Conservation (phyloP, 495 filamentous ascomycete genomes). For the Tuber indicum region DNA sequence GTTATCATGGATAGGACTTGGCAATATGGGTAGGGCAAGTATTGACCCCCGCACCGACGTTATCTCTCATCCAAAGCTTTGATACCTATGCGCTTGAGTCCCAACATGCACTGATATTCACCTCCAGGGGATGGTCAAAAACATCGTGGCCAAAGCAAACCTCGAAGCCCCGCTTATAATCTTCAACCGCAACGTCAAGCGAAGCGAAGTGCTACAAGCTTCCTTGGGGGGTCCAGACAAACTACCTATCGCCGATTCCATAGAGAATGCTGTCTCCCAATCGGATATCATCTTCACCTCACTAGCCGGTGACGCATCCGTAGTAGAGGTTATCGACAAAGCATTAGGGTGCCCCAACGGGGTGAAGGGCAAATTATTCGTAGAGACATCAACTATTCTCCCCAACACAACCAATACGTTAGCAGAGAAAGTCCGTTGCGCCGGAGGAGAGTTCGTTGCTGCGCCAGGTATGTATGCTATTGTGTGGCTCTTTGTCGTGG, state of each 20-base stretch:
- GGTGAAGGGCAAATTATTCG: slow-evolving; percentile 62
- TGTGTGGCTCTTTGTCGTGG: neutral
- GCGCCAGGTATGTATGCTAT: slow-evolving; percentile 51
- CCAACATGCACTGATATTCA: slow-evolving; percentile 10
- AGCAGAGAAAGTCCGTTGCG: slow-evolving; percentile 50
- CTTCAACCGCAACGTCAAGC: slow-evolving; percentile 68
- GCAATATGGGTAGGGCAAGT: slow-evolving; percentile 83
- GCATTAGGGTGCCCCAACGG: slow-evolving; percentile 49
- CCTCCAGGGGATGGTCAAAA: slow-evolving; percentile 73
- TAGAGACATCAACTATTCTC: slow-evolving; percentile 85
- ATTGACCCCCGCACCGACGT: neutral
- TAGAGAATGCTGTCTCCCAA: slow-evolving; percentile 59
- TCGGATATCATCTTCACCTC: slow-evolving; percentile 80
- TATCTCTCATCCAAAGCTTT: neutral
- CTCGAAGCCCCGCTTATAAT: slow-evolving; percentile 63
- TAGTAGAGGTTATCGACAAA: slow-evolving; percentile 53
- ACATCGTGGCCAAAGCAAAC: slow-evolving; percentile 68
- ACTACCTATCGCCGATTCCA: slow-evolving; percentile 51
- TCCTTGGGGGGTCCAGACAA: slow-evolving; percentile 54
- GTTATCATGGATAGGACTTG: slow-evolving; percentile 77
- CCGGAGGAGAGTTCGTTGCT: slow-evolving; percentile 67
- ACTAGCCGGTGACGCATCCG: slow-evolving; percentile 69
- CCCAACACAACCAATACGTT: slow-evolving; percentile 68
- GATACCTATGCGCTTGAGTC: neutral
- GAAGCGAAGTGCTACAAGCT: slow-evolving; percentile 52